Base-by-base conservation (phyloP, 441 rosid genomes). In the Populus hybrid region DNA sequence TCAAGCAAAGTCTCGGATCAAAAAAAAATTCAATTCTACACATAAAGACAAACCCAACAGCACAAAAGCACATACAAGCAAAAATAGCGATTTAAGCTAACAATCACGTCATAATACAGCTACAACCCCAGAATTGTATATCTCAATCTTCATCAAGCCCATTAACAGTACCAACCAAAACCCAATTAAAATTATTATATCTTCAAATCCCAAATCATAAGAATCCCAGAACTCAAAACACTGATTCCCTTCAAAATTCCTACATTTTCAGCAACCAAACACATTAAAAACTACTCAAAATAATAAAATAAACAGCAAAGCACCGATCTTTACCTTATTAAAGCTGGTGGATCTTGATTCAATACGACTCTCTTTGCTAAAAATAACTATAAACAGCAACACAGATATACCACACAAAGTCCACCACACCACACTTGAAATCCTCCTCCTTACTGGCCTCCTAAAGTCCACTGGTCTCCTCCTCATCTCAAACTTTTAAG, bases 381-480 rank as follows among this genome's bases (percentile, higher is more conserved):
- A 84, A 83, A 94, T 78, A 65, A 92, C 83, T 72, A 95, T 84
- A 82, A 95, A 91, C 69, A 94, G 82, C 84, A 94, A 72, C 5
- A 90, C 88, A 2, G 75, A 84, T n/a, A 90, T 76, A 66, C 90
- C 93, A 72, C 82, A 90, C 40, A 90, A 80, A 4, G 92, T 84
- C 93, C 91, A 90, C 97, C 99, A 94, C 14, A 91, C 90, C 66
- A 87, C 90, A 82, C 86, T 91, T 10, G 98, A 85, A 72, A 87
- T 78, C 85, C 90, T 83, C 90, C 95, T 81, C 87, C 93, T 83
- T 24, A 81, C 91, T n/a, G 88, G 87, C 80, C 97, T 71, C 81
- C 98, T 87, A 80, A 87, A 89, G 59, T 91, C 94, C 75, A 81
- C 78, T n/a, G 86, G 91, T 78, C 98, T 88, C 79, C 97, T 85